phyloP scores from a whole-genome alignment of 257 asterid genomes.

The Dorcoceras hygrometricum region DNA sequence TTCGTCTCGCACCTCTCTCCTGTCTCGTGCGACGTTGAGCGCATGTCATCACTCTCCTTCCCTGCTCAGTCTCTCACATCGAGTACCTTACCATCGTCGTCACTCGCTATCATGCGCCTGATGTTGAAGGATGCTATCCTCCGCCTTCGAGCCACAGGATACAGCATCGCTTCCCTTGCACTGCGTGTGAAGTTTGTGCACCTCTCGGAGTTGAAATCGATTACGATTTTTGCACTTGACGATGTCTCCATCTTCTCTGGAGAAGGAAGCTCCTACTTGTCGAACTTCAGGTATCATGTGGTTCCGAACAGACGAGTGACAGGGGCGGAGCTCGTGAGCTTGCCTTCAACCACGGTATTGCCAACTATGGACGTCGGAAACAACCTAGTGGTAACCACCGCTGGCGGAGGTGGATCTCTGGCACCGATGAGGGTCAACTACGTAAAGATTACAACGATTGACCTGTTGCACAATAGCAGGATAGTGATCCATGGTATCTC shows the following conservation, averaged over 20 bases:
- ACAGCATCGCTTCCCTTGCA: slow-evolving; percentile 63
- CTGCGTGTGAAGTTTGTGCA: slow-evolving; percentile 54
- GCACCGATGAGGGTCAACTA: slow-evolving; percentile 59
- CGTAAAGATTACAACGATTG: slow-evolving; percentile 47
- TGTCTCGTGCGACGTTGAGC: slow-evolving; percentile 63
- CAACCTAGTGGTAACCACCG: slow-evolving; percentile 55
- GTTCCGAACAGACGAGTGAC: slow-evolving; percentile 60
- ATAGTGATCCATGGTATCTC: slow-evolving; percentile 58
- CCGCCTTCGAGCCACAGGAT: slow-evolving; percentile 37
- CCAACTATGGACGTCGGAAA: slow-evolving; percentile 54
- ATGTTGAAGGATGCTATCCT: slow-evolving; percentile 34
- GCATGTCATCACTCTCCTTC: not conserved
- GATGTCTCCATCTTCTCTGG: slow-evolving; percentile 55
- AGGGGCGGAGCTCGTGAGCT: slow-evolving; percentile 54
- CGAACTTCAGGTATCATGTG: slow-evolving; percentile 60
- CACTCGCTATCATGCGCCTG: not conserved
- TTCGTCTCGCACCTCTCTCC: slow-evolving; percentile 66
- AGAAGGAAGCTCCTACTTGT: slow-evolving; percentile 47
- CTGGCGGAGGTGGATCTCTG: slow-evolving; percentile 55
- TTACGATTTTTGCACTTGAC: slow-evolving; percentile 66
- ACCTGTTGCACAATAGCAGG: slow-evolving; percentile 62
- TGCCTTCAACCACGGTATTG: slow-evolving; percentile 42
- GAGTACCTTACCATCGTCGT: not conserved
- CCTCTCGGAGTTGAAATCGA: slow-evolving; percentile 46
- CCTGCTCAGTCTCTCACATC: slow-evolving; percentile 23